Conservation (phyloP, 2,329 filamentous ascomycete species). For the Aplosporella prunicola region DNA sequence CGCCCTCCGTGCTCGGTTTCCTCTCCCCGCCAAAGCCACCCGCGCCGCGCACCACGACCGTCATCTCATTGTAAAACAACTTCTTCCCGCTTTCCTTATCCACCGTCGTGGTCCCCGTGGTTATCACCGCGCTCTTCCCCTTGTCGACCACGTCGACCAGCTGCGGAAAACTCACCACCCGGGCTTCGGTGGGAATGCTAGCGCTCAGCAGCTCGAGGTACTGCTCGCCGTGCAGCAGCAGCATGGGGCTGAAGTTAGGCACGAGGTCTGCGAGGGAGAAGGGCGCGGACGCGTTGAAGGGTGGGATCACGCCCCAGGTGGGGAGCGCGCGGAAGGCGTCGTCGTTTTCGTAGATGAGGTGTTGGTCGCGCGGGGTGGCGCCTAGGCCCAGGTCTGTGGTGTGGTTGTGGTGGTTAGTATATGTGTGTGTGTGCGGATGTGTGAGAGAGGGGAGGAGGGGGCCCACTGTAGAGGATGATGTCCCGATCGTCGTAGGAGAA, state of each 20-base stretch:
- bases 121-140: conserved; percentile 76
- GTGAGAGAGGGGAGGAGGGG: background rate
- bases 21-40: conserved; percentile 81
- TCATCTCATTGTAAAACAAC: conserved; percentile 93
- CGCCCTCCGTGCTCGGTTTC: conserved; percentile 45
- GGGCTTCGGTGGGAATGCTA: conserved; percentile 78
- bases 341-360: conserved; percentile 79
- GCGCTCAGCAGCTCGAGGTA: conserved; percentile 91
- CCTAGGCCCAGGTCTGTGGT: conserved; percentile 67
- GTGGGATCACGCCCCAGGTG: conserved; percentile 94
- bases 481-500: conserved; percentile 82
- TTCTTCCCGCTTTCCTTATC: conserved; percentile 79
- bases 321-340: conserved; percentile 91
- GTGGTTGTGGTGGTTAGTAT: conserved; percentile 19
- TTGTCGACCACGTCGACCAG: conserved; percentile 96
- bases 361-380: conserved; percentile 79
- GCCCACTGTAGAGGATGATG: conserved; percentile 72
- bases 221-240: conserved; percentile 97
- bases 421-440: too few species aligned
- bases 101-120: conserved; percentile 71
- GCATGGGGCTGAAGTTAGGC: conserved; percentile 96
- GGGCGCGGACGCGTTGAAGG: conserved; percentile 72
- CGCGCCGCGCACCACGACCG: conserved; percentile 83
- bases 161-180: conserved; percentile 64
- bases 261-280: conserved; percentile 76